Evolutionary conservation across 305 asterid species (phyloP).

Genomic region (Petunia hybrid): DNA sequence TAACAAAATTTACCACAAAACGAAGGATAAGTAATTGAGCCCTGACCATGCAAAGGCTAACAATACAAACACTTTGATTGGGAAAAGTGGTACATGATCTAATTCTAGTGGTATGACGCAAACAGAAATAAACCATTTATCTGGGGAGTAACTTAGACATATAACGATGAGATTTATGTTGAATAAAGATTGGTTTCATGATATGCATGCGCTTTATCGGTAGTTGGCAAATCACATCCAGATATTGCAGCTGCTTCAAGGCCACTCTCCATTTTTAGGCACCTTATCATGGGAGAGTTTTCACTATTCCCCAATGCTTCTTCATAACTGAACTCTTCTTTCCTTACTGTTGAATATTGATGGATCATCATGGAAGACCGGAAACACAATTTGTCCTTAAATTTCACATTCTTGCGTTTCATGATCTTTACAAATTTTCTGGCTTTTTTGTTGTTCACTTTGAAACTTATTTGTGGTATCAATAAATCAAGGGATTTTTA

Average conservation of each 20-base stretch:
- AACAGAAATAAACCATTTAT: background rate
- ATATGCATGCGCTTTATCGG: slow-evolving; percentile 10
- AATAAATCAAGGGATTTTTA: too few species aligned
- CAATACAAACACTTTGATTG: too few species aligned
- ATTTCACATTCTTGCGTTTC: background rate
- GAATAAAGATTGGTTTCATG: background rate
- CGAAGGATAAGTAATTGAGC: too few species aligned
- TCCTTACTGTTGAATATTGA: background rate
- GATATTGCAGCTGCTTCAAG: slow-evolving; percentile 19
- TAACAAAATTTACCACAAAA: too few species aligned
- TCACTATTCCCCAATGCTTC: slow-evolving; percentile 17
- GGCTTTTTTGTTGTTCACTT: too few species aligned
- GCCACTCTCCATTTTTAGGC: slow-evolving; percentile 27
- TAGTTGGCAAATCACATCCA: slow-evolving; percentile 25
- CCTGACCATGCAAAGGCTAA: too few species aligned
- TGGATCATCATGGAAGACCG: slow-evolving; percentile 28
- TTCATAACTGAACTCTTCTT: background rate
- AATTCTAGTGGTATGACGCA: background rate
- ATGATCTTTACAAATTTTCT: slow-evolving; percentile 14
- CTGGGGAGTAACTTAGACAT: background rate
- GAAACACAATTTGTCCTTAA: slow-evolving; percentile 25
- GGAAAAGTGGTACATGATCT: too few species aligned
- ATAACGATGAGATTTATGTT: background rate
- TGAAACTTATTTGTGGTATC: too few species aligned
- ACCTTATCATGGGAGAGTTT: background rate